phyloP scores from a whole-genome alignment of 208 protist species.

The Porcisia hertigi region DNA sequence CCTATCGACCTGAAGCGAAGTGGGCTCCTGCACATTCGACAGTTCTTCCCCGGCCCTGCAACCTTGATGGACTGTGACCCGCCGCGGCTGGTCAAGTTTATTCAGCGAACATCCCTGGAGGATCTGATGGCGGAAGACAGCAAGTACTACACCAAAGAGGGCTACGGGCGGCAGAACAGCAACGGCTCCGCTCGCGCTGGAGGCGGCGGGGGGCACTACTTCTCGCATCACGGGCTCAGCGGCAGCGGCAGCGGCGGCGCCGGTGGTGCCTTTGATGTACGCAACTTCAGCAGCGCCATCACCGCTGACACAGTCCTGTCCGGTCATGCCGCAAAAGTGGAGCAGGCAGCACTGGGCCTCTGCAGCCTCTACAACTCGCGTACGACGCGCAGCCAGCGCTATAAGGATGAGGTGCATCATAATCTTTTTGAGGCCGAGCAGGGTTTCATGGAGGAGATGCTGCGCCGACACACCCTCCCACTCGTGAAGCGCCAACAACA shows the following conservation, averaged over 20 bases:
- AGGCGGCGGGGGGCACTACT: constrained; percentile 19
- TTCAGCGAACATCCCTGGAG: constrained; percentile 82
- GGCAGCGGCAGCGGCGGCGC: constrained; percentile 15
- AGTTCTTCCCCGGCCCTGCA: constrained; percentile 84
- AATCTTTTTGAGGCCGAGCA: constrained; percentile 76
- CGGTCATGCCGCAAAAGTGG: constrained; percentile 25
- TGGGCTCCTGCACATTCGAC: constrained; percentile 88
- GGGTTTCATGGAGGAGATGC: constrained; percentile 60
- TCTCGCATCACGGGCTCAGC: constrained; percentile 17
- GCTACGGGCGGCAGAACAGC: constrained; percentile 5
- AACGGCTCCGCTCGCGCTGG: neutral
- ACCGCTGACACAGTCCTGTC: constrained; percentile 26
- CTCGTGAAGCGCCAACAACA: constrained; percentile 43
- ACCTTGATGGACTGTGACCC: constrained; percentile 88
- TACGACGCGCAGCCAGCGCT: constrained; percentile 36
- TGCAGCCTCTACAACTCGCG: constrained; percentile 24
- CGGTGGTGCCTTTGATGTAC: constrained; percentile 60
- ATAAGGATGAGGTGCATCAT: constrained; percentile 52
- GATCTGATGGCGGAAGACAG: constrained; percentile 70
- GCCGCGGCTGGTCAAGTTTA: constrained; percentile 78
- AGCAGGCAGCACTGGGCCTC: constrained; percentile 29
- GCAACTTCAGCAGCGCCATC: constrained; percentile 28
- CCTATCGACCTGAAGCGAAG: constrained; percentile 90
- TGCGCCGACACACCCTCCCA: constrained; percentile 62
- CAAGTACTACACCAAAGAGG: constrained; percentile 29